phyloP scores from a whole-genome alignment of 805 yeast genomes.

The Lipomyces lipofer region DNA sequence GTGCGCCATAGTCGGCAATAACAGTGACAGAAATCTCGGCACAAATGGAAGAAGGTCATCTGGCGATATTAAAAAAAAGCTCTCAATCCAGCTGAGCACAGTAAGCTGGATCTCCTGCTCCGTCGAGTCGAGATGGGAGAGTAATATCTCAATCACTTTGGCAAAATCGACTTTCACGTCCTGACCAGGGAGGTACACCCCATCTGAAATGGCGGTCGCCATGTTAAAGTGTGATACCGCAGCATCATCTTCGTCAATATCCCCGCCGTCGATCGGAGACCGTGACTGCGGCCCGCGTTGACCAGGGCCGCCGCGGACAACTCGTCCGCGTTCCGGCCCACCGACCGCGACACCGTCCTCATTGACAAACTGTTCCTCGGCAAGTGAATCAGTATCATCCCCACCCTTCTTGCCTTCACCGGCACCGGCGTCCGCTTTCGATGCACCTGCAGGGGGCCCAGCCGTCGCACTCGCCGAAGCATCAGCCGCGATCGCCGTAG shows the following conservation, averaged over 20 bases:
- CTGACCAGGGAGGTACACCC: conserved; percentile 69
- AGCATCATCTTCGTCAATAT: conserved; percentile 7
- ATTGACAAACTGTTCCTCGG: conserved; percentile 14
- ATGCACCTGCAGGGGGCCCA: background rate
- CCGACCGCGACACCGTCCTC: background rate
- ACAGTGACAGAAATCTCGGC: conserved; percentile 70
- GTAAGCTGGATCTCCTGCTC: conserved; percentile 76
- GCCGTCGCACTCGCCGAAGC: background rate
- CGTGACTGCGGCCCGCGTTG: background rate
- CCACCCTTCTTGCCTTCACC: conserved; percentile 38
- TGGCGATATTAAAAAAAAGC: conserved; percentile 71
- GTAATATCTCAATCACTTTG: conserved; percentile 73
- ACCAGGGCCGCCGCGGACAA: background rate
- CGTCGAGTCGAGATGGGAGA: conserved; percentile 74
- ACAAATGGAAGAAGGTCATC: conserved; percentile 69
- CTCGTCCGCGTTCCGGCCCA: too few species aligned
- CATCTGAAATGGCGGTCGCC: conserved; percentile 46
- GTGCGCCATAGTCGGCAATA: conserved; percentile 63
- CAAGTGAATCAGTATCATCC: conserved; percentile 28
- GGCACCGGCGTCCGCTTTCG: conserved; percentile 33
- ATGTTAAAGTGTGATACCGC: background rate
- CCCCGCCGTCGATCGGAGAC: background rate
- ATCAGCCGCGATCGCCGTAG: background rate
- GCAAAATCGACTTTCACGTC: conserved; percentile 80
- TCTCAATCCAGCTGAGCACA: conserved; percentile 79